Base-by-base conservation (phyloP, 2,329 filamentous ascomycete genomes). In the Pyricularia sp. region DNA sequence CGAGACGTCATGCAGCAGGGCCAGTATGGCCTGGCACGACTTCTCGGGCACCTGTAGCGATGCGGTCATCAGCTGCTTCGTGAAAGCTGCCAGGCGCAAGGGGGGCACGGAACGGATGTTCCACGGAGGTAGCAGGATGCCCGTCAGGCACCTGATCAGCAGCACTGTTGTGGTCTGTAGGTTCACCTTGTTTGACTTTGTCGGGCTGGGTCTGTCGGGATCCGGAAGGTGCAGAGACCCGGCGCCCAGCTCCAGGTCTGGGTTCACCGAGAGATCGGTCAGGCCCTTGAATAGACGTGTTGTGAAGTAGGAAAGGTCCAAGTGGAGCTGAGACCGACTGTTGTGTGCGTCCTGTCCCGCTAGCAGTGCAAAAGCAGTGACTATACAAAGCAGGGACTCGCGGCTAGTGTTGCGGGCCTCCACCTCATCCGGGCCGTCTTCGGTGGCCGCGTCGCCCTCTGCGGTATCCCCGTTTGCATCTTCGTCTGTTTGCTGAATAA, bases 271-370 rank as follows among this genome's bases (percentile, higher is more conserved):
- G 30, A 97, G 86, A 1, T 90, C 85, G 73, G 94, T 87, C 5
- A 99, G 86, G 20, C 92, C 92, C 73, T 89, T 90, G 84, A 97
- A 99, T 70, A 99, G 91, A 79, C 97, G 92, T 17, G 91, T 92
- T 74, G 93, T 94, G 85, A 99, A 99, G 84, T 94, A 97, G 74
- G 91, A 93, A 55, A 99, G 87, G 78, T 99, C 96, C 66, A 99
- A 89, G 75, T 94, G 92, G 4, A 98, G 86, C 64, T 90, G 85
- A 63, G 89, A 86, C 69, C 93, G 91, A 66, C 93, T 91, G 80
- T 93, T 94, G 80, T 92, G 90, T 20, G 90, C 93, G 75, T 97
- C 94, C 81, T 99, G 95, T 66, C 95, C 94, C 72, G 95, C 92
- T 58, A 99, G 88, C 7, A 99, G 88, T n/a, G 94, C 93, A 76